phyloP scores from a whole-genome alignment of 2,329 filamentous ascomycete genomes.

The Ophiostoma triangulosporum region DNA sequence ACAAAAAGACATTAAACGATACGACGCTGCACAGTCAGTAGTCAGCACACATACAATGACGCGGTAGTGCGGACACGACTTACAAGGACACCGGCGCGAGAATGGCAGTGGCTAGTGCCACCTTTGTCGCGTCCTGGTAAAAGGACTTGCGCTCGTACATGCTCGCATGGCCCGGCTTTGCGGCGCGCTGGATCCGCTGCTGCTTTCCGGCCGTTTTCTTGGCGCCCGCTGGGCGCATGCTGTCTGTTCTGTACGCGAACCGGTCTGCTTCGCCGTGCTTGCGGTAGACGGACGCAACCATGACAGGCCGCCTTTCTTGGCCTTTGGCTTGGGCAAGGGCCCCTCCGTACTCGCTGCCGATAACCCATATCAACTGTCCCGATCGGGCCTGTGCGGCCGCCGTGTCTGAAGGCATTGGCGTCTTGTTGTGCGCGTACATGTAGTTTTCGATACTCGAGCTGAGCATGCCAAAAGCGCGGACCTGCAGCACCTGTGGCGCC shows the following conservation, averaged over 20 bases:
- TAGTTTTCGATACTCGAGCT: conserved; percentile 10
- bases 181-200: neutral
- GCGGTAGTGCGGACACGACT: neutral
- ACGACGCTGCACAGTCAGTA: neutral
- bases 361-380: neutral
- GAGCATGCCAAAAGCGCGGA: conserved; percentile 10
- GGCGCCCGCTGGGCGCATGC: neutral
- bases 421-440: neutral
- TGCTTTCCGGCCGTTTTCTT: neutral
- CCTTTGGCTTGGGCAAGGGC: neutral
- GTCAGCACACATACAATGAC: neutral
- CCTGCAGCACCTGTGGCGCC: neutral
- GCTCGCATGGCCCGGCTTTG: neutral
- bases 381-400: neutral
- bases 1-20: conserved; percentile 1
- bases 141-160: conserved; percentile 2
- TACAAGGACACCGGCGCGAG: conserved; percentile 1
- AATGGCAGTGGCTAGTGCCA: conserved; percentile 4
- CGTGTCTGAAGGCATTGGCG: neutral
- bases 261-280: neutral
- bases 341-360: neutral
- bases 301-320: neutral
- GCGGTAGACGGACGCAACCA: conserved; percentile 2
- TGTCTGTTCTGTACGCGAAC: neutral
- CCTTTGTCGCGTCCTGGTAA: neutral